Base-by-base conservation (phyloP, 1,284 basidiomycete genomes). In the Agroathelia rolfsii region DNA sequence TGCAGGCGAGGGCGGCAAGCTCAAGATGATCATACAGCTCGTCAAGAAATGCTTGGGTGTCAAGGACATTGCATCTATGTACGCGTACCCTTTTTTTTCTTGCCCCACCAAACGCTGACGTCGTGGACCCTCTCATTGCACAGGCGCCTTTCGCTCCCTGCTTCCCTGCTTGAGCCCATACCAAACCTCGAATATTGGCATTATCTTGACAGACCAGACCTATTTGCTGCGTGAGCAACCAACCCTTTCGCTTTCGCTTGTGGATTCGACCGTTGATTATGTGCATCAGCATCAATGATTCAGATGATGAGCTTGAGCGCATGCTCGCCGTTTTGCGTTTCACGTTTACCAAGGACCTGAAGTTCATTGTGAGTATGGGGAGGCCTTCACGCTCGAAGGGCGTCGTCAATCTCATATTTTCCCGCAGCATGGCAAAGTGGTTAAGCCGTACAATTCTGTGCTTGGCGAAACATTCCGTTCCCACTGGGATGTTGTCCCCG, bases 141-240 rank as follows among this genome's bases (percentile, higher is more conserved):
- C 40, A 90, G 88, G 72, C 84, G 88, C 36, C 62, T 94, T 16
- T 93, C 88, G 0, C 62, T 94, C 28, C 89, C 89, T 3, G 88
- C 89, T 9, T 92, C 87, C 16, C 57, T 94, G 31, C 69, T 94
- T 24, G 89, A 94, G 50, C 90, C 90, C 4, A 73, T 92, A 47
- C 89, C 89, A 3, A 95, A 94, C 56, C 71, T 96, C 34, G 92
- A 95, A 59, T 93, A 90, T 59, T 94, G 86, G 86, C 85, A 90
- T 44, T 96, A 94, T 49, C 70, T 92, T 30, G 92, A 96, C 57
- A 71, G 93, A 41, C 89, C 92, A 7, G 93, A 96, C 56, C 65
- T 92, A 28, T 92, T 95, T 52, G 81, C 83, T 48, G 77, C 86
- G 88, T 92, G 51, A 61, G 76, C 63, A 26, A 16, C 14, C 34